Conservation (phyloP, 2,329 filamentous ascomycete species). For the Aspergillus hortae region DNA sequence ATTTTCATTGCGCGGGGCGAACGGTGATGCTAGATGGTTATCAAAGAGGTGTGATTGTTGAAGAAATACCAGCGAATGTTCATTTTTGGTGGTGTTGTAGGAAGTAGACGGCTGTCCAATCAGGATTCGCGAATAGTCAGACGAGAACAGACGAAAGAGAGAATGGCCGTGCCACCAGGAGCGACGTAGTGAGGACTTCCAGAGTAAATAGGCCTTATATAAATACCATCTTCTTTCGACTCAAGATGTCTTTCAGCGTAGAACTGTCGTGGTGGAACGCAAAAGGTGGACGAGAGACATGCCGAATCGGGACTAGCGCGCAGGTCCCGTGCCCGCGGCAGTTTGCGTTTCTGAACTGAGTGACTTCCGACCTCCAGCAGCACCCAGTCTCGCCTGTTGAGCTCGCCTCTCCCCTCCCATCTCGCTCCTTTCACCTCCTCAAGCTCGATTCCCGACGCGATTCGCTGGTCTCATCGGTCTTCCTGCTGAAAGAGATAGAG, state of each 20-base stretch:
- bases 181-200: not conserved
- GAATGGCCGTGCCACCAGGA: not conserved
- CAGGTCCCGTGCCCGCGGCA: slow-evolving; percentile 28
- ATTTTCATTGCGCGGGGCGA: slow-evolving; percentile 32
- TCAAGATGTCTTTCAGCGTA: no score
- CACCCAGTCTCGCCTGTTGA: slow-evolving; percentile 25
- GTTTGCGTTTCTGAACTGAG: slow-evolving; percentile 12
- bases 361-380: slow-evolving; percentile 19
- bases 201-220: no score
- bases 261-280: not conserved
- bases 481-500: slow-evolving; percentile 24
- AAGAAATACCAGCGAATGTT: not conserved
- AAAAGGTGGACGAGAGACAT: slow-evolving; percentile 5
- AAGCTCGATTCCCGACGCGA: slow-evolving; percentile 19
- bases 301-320: slow-evolving; percentile 31
- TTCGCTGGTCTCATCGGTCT: slow-evolving; percentile 25
- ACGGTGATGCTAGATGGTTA: slow-evolving; percentile 12
- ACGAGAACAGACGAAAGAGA: slow-evolving; percentile 6
- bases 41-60: not conserved
- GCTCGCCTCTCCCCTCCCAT: slow-evolving; percentile 23
- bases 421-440: slow-evolving; percentile 18
- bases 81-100: not conserved
- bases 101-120: slow-evolving; percentile 13
- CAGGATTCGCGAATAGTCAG: slow-evolving; percentile 21
- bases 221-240: no score